Percentiles rank a stretch among this genome's conserved stretches.
Evolutionary conservation across 192 early-diverging fungal genomes (phyloP).

Genomic region (Martensiomyces pterosporus): DNA sequence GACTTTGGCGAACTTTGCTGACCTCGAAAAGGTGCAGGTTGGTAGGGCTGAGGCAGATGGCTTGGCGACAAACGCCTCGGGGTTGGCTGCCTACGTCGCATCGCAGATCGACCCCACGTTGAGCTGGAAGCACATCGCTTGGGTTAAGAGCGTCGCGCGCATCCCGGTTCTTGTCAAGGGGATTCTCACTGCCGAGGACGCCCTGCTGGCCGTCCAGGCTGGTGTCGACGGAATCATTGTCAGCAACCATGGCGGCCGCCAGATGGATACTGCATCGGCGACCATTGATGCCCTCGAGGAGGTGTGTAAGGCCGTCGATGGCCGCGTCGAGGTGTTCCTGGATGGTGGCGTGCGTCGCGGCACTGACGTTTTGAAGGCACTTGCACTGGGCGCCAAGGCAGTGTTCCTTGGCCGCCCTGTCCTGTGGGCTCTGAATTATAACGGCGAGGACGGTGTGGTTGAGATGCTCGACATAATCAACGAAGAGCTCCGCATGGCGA

Average conservation of each 20-base stretch:
- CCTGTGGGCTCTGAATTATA: slow-evolving; percentile 75
- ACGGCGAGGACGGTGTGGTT: slow-evolving; percentile 87
- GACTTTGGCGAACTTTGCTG: slow-evolving; percentile 61
- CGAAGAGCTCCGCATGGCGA: slow-evolving; percentile 81
- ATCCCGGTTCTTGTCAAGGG: slow-evolving; percentile 92
- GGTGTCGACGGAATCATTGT: slow-evolving; percentile 84
- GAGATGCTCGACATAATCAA: slow-evolving; percentile 71
- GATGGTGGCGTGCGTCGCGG: slow-evolving; percentile 94
- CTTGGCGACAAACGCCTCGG: slow-evolving; percentile 27
- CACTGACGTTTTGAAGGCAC: slow-evolving; percentile 90
- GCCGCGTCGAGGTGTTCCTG: slow-evolving; percentile 72
- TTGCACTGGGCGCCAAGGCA: slow-evolving; percentile 88
- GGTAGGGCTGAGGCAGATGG: background rate
- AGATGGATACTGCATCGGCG: slow-evolving; percentile 75
- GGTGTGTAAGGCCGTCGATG: slow-evolving; percentile 62
- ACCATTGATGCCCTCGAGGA: slow-evolving; percentile 86
- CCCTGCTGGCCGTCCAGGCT: slow-evolving; percentile 67
- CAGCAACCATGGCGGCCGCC: slow-evolving; percentile 95
- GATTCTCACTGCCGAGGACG: slow-evolving; percentile 85
- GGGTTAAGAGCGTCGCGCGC: slow-evolving; percentile 74
- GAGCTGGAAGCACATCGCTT: slow-evolving; percentile 73
- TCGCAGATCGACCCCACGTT: slow-evolving; percentile 66
- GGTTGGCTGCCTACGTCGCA: slow-evolving; percentile 39
- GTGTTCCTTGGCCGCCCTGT: slow-evolving; percentile 56
- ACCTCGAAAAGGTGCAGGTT: slow-evolving; percentile 22